phyloP scores from a whole-genome alignment of 768 basidiomycete species.

The Xerocomellus chrysenteron region DNA sequence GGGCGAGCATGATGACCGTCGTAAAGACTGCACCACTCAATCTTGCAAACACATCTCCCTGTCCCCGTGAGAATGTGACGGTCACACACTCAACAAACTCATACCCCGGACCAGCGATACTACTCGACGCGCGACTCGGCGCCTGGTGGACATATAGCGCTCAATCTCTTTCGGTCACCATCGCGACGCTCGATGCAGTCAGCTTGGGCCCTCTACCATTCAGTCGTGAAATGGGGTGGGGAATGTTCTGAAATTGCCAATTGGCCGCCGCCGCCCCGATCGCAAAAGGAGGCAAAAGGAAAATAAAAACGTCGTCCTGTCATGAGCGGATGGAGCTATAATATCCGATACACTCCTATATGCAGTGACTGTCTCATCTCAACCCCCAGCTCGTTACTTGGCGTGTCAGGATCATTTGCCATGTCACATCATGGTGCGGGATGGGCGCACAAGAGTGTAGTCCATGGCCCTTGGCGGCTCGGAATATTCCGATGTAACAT shows the following conservation, averaged over 20 bases:
- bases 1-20: conserved; percentile 45
- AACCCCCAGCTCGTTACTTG: too few relatives aligned
- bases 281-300: background rate
- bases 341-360: conserved; percentile 1
- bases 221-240: too few relatives aligned
- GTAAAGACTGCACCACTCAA: conserved; percentile 9
- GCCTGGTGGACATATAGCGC: background rate
- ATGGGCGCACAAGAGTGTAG: too few relatives aligned
- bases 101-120: too few relatives aligned
- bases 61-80: conserved; percentile 25
- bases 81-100: conserved; percentile 11
- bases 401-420: too few relatives aligned
- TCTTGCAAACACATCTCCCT: conserved; percentile 14
- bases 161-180: conserved; percentile 1
- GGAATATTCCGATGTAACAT: too few relatives aligned
- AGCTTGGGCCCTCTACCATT: background rate
- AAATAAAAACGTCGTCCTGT: background rate
- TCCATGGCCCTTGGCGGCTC: too few relatives aligned
- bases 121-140: too few relatives aligned
- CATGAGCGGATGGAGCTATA: background rate
- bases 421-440: too few relatives aligned
- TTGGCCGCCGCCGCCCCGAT: background rate
- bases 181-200: background rate
- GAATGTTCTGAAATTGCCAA: conserved; percentile 11
- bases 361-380: background rate